Base-by-base conservation (phyloP, 1,139 yeast species). In the Debaryomyces singareniensis region DNA sequence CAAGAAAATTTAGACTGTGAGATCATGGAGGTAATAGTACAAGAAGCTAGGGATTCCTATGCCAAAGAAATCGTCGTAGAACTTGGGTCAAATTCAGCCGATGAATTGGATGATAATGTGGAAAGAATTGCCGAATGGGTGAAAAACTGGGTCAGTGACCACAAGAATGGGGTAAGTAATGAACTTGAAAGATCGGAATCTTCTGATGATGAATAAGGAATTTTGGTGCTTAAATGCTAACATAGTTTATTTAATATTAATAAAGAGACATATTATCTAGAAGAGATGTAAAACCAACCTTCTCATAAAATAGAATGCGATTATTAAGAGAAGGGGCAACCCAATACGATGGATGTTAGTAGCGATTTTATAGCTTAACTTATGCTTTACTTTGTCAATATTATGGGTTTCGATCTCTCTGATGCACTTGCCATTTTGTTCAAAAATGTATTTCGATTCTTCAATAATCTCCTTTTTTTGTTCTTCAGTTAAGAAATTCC, bases 1-100 rank as follows among this genome's bases (percentile, higher is more conserved):
- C 84, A 82, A 36, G 99, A 93, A 51, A 91, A 91, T 51, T 63
- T 93, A 33, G 97, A 91, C 52, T 94, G 96, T 38, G 99, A 91
- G 55, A 91, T 93, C 40, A 93, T 91, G 98, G 91, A 89, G 44
- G 86, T 91, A 15, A 73, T 93, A 15, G 58, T 80, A 29, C 83
- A 80, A 42, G 98, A 93, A 44, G 98, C 98, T 0, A 62, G 71
- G 34, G 96, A 86, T 22, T 70, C 80, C 23, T 91, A 86, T 49
- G 83, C 70, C 23, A 78, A 78, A 16, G 85, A 82, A 37, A 76
- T 87, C 15, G 93, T 93, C 24, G 83, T 91, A 31, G 94, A 82
- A 45, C 67, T 91, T 41, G 61, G 58, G 25, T 82, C 95, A 34
- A 78, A 89, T 49, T 55, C 67, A 15, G 77, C 75, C 5, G 93